These are phyloP conservation scores for Leccinum arenicola DNA, from an alignment of 768 basidiomycete genomes.

Conservation along the genomic window DNA sequence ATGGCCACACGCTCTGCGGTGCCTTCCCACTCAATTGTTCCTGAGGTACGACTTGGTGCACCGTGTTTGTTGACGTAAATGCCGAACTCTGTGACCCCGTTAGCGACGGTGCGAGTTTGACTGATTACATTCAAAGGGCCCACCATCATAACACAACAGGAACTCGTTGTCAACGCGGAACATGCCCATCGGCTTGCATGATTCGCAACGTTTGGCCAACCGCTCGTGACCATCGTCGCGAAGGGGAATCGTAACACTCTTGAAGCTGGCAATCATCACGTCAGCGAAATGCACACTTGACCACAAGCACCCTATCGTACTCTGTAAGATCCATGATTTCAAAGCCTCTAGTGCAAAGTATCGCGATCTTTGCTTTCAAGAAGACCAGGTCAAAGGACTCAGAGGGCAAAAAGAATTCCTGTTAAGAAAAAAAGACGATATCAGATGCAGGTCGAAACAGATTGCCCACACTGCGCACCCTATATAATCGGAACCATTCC, in stretches of 20 bases:
- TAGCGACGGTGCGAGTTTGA: neutral
- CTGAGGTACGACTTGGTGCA: constrained; percentile 67
- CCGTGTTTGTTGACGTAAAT: constrained; percentile 91
- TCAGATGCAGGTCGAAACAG: neutral
- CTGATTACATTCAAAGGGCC: constrained; percentile 13
- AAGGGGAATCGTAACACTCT: constrained; percentile 86
- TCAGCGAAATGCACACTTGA: neutral
- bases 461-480: constrained; percentile 39
- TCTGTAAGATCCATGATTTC: constrained; percentile 97
- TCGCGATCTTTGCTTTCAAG: constrained; percentile 89
- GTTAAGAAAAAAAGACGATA: neutral
- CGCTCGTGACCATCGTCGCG: constrained; percentile 70
- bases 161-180: constrained; percentile 90
- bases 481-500: constrained; percentile 94
- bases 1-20: constrained; percentile 85
- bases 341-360: constrained; percentile 91
- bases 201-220: constrained; percentile 77
- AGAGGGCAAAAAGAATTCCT: constrained; percentile 90
- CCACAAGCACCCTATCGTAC: constrained; percentile 43
- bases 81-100: constrained; percentile 66
- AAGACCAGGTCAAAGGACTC: constrained; percentile 91
- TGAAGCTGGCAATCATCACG: constrained; percentile 49
- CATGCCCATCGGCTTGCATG: constrained; percentile 83
- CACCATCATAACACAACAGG: constrained; percentile 85
- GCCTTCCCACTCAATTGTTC: constrained; percentile 93